A percentile compares a stretch with the other conserved stretches of the same genome.
Evolutionary conservation across 306 rosid genomes (phyloP).

Genomic region (Ammopiptanthus mongolicus): DNA sequence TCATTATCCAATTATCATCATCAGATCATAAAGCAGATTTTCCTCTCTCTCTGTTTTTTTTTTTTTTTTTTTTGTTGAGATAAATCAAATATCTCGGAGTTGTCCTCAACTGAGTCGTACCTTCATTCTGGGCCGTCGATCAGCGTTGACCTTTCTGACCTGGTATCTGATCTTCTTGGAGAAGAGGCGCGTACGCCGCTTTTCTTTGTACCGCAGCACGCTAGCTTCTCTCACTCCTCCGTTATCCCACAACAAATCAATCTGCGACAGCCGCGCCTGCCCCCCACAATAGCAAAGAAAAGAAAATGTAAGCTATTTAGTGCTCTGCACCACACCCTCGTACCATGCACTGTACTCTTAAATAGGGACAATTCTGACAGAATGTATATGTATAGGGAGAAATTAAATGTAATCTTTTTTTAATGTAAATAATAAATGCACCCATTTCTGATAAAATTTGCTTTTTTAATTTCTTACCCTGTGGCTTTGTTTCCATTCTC

Average conservation of each 20-base stretch:
- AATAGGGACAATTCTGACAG: neutral
- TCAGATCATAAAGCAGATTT: constrained; percentile 22
- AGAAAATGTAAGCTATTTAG: constrained; percentile 11
- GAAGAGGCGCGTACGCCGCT: constrained; percentile 67
- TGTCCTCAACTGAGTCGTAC: constrained; percentile 35
- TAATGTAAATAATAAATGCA: too few species aligned
- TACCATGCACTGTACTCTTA: neutral
- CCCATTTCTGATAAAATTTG: too few species aligned
- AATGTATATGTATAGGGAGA: too few species aligned
- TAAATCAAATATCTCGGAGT: constrained; percentile 1
- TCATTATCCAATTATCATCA: constrained; percentile 23
- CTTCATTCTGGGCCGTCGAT: constrained; percentile 94
- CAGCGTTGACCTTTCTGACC: constrained; percentile 76
- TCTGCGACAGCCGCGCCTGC: constrained; percentile 69
- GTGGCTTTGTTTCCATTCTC: too few species aligned
- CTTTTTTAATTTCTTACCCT: too few species aligned
- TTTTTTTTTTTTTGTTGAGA: neutral
- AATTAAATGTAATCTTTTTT: too few species aligned
- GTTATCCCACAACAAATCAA: constrained; percentile 56
- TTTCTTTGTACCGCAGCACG: constrained; percentile 71
- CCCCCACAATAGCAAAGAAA: neutral
- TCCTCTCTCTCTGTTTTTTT: neutral
- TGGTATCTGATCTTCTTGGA: constrained; percentile 88
- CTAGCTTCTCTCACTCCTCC: constrained; percentile 78
- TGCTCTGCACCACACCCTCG: constrained; percentile 18